These are phyloP conservation scores for Oleoguttula mirabilis DNA, from an alignment of 495 filamentous ascomycete genomes.

Conservation along the genomic window DNA sequence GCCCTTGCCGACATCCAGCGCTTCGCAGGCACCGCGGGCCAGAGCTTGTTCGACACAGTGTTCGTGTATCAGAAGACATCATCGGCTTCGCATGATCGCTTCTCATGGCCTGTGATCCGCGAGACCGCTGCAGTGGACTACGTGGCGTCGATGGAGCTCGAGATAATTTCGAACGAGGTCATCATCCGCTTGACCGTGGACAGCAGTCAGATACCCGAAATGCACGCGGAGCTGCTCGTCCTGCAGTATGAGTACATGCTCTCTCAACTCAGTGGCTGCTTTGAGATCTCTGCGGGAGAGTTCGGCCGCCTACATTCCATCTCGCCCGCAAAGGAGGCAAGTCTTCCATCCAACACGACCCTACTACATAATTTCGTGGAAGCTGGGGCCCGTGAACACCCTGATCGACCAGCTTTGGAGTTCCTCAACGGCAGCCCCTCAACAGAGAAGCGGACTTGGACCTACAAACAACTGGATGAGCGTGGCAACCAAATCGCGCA, in stretches of 20 bases:
- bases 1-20: conserved; percentile 55
- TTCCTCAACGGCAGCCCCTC: conserved; percentile 41
- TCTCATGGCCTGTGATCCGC: conserved; percentile 37
- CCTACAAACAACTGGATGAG: conserved; percentile 46
- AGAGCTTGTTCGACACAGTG: conserved; percentile 62
- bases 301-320: conserved; percentile 41
- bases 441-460: conserved; percentile 41
- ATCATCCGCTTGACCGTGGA: conserved; percentile 54
- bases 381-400: conserved; percentile 27
- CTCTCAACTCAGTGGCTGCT: too few species aligned
- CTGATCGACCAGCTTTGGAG: conserved; percentile 44
- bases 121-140: conserved; percentile 52
- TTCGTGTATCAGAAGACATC: conserved; percentile 62
- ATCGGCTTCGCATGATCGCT: conserved; percentile 7
- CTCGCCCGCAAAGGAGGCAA: conserved; percentile 36
- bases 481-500: conserved; percentile 50
- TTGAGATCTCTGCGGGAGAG: too few species aligned
- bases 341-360: conserved; percentile 32
- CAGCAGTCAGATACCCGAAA: conserved; percentile 43
- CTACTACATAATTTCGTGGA: conserved; percentile 57
- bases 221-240: conserved; percentile 51
- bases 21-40: conserved; percentile 45
- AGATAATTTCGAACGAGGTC: conserved; percentile 34
- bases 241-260: conserved; percentile 50
- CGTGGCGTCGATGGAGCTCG: conserved; percentile 59